phyloP scores from a whole-genome alignment of 805 yeast genomes.

The Komagataella phaffii region DNA sequence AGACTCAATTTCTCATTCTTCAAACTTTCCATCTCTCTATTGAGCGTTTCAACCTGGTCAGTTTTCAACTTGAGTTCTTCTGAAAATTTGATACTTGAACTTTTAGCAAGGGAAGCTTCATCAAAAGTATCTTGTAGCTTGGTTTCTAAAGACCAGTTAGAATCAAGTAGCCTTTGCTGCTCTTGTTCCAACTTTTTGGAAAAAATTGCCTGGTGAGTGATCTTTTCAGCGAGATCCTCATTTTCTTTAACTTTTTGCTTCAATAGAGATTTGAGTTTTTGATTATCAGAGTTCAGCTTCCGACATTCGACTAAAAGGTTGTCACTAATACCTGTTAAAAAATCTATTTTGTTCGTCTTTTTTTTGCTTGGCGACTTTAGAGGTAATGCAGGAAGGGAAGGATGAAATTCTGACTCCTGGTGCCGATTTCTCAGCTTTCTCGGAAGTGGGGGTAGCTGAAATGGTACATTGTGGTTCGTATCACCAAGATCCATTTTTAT shows the following conservation, averaged over 20 bases:
- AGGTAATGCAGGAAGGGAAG: neutral
- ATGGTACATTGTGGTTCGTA: neutral
- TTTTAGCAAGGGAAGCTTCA: neutral
- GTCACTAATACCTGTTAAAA: conserved; percentile 64
- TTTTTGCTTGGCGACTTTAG: neutral
- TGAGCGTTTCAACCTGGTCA: neutral
- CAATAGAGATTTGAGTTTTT: conserved; percentile 27
- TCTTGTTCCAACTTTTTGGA: conserved; percentile 19
- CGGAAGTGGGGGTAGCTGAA: neutral
- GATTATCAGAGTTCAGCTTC: conserved; percentile 52
- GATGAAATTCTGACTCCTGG: neutral
- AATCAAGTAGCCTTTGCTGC: conserved; percentile 41
- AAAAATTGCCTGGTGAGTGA: conserved; percentile 19
- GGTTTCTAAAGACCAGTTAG: conserved; percentile 53
- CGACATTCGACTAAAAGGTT: conserved; percentile 60
- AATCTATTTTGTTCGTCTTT: conserved; percentile 32
- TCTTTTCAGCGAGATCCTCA: conserved; percentile 20
- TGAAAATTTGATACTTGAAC: neutral
- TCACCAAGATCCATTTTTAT: neutral
- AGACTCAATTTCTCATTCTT: neutral
- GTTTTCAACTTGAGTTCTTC: neutral
- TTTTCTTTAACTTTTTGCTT: conserved; percentile 29
- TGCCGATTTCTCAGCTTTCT: neutral
- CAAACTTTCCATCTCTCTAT: neutral
- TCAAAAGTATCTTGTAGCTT: conserved; percentile 20